Conservation (phyloP, 1,139 yeast species). For the Suhomyces choctaworum region DNA sequence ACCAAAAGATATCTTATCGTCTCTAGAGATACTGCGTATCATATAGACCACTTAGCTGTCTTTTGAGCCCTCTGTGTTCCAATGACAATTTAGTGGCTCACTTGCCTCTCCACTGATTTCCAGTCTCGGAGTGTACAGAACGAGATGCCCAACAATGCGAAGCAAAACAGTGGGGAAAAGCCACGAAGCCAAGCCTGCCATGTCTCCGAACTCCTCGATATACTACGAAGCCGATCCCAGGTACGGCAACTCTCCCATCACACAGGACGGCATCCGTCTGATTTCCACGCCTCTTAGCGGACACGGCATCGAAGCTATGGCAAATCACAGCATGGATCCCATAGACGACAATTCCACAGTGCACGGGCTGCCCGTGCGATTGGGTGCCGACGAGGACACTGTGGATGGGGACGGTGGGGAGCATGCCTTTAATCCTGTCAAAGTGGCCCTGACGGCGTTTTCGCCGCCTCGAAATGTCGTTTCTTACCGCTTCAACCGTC, state of each 20-base stretch:
- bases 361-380: neutral
- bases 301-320: slow-evolving; percentile 7
- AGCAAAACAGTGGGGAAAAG: too few relatives aligned
- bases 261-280: slow-evolving; percentile 16
- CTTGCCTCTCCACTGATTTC: too few relatives aligned
- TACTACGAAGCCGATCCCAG: slow-evolving; percentile 6
- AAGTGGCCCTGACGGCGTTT: slow-evolving; percentile 45
- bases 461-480: slow-evolving; percentile 34
- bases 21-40: too few relatives aligned
- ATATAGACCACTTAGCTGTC: too few relatives aligned
- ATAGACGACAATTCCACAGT: neutral
- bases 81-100: too few relatives aligned
- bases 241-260: slow-evolving; percentile 14
- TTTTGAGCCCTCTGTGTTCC: too few relatives aligned
- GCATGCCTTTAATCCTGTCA: slow-evolving; percentile 32
- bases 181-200: neutral
- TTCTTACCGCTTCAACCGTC: neutral
- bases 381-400: neutral
- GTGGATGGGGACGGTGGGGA: neutral
- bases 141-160: too few relatives aligned
- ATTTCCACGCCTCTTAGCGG: slow-evolving; percentile 18
- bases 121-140: too few relatives aligned
- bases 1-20: too few relatives aligned
- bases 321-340: slow-evolving; percentile 6
- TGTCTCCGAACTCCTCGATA: slow-evolving; percentile 5